Conservation (phyloP, 2,329 filamentous ascomycete species). For the Gremmenia infestans region DNA sequence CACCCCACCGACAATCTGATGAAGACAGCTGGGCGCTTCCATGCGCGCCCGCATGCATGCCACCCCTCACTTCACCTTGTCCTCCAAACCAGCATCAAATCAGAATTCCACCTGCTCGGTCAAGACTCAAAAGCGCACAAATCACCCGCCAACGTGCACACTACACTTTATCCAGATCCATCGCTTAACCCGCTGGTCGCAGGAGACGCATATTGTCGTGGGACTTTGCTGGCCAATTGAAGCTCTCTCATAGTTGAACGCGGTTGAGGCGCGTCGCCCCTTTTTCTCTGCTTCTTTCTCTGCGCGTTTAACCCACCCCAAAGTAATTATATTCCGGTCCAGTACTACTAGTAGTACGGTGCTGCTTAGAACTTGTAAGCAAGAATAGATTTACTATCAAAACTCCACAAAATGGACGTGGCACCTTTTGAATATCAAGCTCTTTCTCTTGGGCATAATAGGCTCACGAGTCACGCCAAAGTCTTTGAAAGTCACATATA, state of each 20-base stretch:
- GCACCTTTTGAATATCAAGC: background rate
- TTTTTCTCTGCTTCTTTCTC: background rate
- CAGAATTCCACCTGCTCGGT: background rate
- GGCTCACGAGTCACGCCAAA: no score
- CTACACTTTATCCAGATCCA: background rate
- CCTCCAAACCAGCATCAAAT: background rate
- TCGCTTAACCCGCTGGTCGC: background rate
- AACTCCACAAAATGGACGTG: background rate
- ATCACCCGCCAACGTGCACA: background rate
- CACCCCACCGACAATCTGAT: background rate
- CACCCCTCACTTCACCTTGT: background rate
- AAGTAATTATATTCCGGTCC: background rate
- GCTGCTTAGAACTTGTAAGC: no score
- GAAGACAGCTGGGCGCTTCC: background rate
- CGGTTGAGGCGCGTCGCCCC: slow-evolving; percentile 1
- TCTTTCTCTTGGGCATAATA: no score
- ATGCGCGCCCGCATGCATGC: background rate
- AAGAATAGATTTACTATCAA: no score
- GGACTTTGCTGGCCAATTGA: slow-evolving; percentile 1
- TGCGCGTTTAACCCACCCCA: background rate
- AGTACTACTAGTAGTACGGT: no score
- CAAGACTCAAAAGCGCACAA: background rate
- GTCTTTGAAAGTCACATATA: no score
- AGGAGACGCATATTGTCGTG: slow-evolving; percentile 3
- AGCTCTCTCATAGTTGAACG: background rate